A percentile compares a stretch with the other conserved stretches of the same genome.
These are phyloP conservation scores for Quambalaria eucalypti DNA, from an alignment of 1,284 basidiomycete species.

Conservation along the genomic window DNA sequence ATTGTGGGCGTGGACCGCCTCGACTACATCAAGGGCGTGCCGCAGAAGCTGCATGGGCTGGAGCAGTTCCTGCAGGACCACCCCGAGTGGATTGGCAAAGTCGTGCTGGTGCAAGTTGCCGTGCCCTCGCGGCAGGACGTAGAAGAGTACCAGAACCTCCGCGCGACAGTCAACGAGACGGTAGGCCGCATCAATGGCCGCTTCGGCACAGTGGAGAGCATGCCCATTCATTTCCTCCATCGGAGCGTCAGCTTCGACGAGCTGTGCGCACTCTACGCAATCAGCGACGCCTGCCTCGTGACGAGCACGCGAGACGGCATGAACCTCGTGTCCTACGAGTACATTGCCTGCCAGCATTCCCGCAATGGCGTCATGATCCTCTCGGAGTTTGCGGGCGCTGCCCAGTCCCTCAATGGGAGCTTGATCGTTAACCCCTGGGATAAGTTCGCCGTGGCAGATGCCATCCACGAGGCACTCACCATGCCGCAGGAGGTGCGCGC, in stretches of 20 bases:
- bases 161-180: conserved; percentile 91
- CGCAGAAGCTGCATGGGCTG: conserved; percentile 91
- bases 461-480: conserved; percentile 85
- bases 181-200: conserved; percentile 96
- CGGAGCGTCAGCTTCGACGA: conserved; percentile 84
- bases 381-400: conserved; percentile 95
- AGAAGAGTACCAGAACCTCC: conserved; percentile 95
- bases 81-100: conserved; percentile 98
- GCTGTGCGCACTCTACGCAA: conserved; percentile 87
- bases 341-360: conserved; percentile 87
- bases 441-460: conserved; percentile 81
- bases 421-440: conserved; percentile 49
- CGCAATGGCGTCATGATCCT: conserved; percentile 93
- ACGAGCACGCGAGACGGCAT: conserved; percentile 93
- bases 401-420: conserved; percentile 56
- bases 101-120: conserved; percentile 90
- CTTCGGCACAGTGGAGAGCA: conserved; percentile 95
- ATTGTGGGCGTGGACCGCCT: conserved; percentile 96
- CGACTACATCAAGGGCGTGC: conserved; percentile 99
- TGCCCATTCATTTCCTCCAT: conserved; percentile 94
- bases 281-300: conserved; percentile 91
- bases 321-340: conserved; percentile 98
- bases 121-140: conserved; percentile 96
- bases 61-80: conserved; percentile 94
- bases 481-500: conserved; percentile 71